These are phyloP conservation scores for Hylodesmum podocarpum DNA, from an alignment of 306 rosid species.

Conservation along the genomic window DNA sequence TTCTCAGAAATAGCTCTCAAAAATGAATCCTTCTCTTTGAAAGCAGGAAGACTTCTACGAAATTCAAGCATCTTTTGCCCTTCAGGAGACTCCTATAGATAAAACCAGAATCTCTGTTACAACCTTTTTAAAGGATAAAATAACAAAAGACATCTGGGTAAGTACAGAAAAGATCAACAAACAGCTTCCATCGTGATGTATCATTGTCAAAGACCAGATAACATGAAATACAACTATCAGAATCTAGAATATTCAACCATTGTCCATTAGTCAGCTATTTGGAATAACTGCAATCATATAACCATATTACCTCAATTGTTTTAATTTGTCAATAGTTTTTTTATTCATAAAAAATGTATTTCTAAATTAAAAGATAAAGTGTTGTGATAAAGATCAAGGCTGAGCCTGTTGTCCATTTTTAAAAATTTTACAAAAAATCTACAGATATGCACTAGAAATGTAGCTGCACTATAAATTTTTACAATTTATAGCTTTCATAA, in stretches of 20 bases:
- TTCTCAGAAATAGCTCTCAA: constrained; percentile 63
- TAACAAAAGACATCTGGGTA: constrained; percentile 16
- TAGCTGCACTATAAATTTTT: background rate
- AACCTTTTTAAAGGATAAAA: constrained; percentile 23
- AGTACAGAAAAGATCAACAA: constrained; percentile 14
- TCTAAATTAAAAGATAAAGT: constrained; percentile 5
- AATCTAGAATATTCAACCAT: constrained; percentile 15
- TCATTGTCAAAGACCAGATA: constrained; percentile 20
- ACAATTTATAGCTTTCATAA: constrained; percentile 7
- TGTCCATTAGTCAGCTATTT: constrained; percentile 8
- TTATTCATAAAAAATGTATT: constrained; percentile 5
- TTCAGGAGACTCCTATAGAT: constrained; percentile 63
- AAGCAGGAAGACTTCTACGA: constrained; percentile 87
- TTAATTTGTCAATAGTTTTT: background rate
- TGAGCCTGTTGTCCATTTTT: background rate
- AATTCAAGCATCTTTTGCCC: constrained; percentile 80
- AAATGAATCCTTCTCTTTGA: constrained; percentile 78
- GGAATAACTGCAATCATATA: background rate
- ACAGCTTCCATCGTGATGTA: constrained; percentile 20
- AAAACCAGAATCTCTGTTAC: constrained; percentile 29
- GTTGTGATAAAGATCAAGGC: background rate
- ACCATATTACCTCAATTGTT: background rate
- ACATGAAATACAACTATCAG: constrained; percentile 5
- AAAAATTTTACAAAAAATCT: background rate
- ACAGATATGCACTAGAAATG: background rate